These are phyloP conservation scores for Plectosphaerella sp. DNA, from an alignment of 2,329 filamentous ascomycete species.

Conservation along the genomic window DNA sequence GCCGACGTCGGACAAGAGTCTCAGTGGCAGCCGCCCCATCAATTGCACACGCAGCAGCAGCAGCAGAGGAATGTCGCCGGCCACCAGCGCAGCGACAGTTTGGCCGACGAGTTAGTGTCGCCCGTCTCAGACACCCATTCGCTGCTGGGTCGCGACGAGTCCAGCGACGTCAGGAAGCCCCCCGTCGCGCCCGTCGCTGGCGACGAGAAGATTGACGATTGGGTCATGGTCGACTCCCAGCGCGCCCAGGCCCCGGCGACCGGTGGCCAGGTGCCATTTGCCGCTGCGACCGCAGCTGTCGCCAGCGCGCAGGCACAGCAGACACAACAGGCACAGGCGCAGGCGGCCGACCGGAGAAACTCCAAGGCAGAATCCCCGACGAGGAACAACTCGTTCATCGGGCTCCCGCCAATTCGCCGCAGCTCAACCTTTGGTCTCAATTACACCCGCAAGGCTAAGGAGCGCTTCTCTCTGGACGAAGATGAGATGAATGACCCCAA, in stretches of 20 bases:
- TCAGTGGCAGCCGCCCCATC: constrained; percentile 11
- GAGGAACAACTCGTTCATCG: constrained; percentile 48
- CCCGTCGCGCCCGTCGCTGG: background rate
- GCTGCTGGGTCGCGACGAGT: constrained; percentile 5
- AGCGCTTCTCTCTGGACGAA: constrained; percentile 24
- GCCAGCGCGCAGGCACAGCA: background rate
- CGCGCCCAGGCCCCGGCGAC: background rate
- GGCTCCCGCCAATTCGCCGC: constrained; percentile 54
- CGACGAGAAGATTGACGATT: constrained; percentile 23
- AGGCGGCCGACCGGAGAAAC: background rate
- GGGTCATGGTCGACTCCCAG: constrained; percentile 20
- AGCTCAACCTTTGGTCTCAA: constrained; percentile 50
- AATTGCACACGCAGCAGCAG: constrained; percentile 7
- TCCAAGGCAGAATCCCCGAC: constrained; percentile 18
- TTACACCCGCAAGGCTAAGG: constrained; percentile 26
- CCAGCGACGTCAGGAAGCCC: background rate
- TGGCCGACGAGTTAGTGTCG: constrained; percentile 22
- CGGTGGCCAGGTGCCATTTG: background rate
- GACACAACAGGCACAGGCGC: background rate
- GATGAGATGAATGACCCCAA: constrained; percentile 23
- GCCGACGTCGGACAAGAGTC: constrained; percentile 9
- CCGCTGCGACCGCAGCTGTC: background rate
- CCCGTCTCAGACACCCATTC: constrained; percentile 24
- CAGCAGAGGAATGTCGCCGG: constrained; percentile 10
- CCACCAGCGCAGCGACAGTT: constrained; percentile 7